These are phyloP conservation scores for Naganishia antarctica DNA, from an alignment of 768 basidiomycete genomes.

Conservation along the genomic window DNA sequence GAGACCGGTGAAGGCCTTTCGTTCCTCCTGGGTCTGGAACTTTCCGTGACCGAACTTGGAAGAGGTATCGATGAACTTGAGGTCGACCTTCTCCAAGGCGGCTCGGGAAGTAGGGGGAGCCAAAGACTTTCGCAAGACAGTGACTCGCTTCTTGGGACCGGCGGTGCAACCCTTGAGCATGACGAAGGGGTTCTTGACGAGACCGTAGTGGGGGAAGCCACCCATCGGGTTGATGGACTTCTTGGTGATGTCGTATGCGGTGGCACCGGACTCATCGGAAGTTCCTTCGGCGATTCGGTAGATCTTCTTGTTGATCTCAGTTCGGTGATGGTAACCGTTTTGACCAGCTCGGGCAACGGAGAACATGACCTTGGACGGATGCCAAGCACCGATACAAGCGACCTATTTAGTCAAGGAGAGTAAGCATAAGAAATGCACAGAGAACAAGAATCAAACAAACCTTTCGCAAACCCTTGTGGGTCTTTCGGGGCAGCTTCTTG, in stretches of 20 bases:
- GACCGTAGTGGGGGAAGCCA: slow-evolving; percentile 98
- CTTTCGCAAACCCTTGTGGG: slow-evolving; percentile 98
- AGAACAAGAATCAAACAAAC: slow-evolving; percentile 50
- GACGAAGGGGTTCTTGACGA: slow-evolving; percentile 97
- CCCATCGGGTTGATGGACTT: slow-evolving; percentile 83
- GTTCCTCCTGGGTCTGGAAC: slow-evolving; percentile 97
- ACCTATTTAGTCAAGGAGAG: slow-evolving; percentile 63
- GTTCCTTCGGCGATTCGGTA: slow-evolving; percentile 82
- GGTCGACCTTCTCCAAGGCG: slow-evolving; percentile 94
- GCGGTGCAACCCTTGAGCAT: slow-evolving; percentile 93
- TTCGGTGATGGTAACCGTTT: slow-evolving; percentile 74
- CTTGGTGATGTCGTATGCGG: slow-evolving; percentile 72
- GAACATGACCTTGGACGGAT: slow-evolving; percentile 88
- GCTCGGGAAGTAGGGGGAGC: slow-evolving; percentile 92
- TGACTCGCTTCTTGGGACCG: slow-evolving; percentile 95
- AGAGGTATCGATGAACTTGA: slow-evolving; percentile 98
- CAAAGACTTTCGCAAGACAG: slow-evolving; percentile 94
- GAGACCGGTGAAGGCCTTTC: slow-evolving; percentile 73
- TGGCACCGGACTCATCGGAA: slow-evolving; percentile 80
- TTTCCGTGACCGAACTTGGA: slow-evolving; percentile 96
- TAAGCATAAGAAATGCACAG: neutral
- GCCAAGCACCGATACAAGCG: slow-evolving; percentile 57
- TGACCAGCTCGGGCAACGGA: slow-evolving; percentile 99
- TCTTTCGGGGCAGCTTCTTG: slow-evolving; percentile 95
- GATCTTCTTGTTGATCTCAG: slow-evolving; percentile 92